Conservation (phyloP, 2,329 filamentous ascomycete genomes). For the Pseudohalonectria lignicola region DNA sequence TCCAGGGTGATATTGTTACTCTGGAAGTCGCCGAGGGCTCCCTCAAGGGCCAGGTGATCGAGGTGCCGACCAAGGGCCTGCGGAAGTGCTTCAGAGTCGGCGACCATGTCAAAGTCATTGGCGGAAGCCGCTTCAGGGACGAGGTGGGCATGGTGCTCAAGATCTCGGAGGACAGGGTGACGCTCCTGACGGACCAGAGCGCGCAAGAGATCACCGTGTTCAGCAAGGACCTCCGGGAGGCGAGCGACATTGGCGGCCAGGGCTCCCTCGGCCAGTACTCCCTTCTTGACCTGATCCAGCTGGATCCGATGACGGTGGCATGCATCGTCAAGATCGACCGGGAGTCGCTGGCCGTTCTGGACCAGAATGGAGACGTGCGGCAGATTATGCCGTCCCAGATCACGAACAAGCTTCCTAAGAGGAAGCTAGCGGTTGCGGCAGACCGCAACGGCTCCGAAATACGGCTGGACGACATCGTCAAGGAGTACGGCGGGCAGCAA, state of each 20-base stretch:
- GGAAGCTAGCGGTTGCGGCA: constrained; percentile 78
- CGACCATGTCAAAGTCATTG: constrained; percentile 98
- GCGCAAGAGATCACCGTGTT: constrained; percentile 95
- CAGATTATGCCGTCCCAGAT: constrained; percentile 86
- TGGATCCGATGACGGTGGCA: constrained; percentile 85
- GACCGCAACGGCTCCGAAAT: constrained; percentile 93
- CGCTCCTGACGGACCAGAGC: constrained; percentile 82
- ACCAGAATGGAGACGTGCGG: constrained; percentile 77
- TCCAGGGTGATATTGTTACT: constrained; percentile 86
- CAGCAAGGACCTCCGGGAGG: constrained; percentile 90
- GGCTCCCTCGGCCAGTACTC: constrained; percentile 80
- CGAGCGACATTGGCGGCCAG: constrained; percentile 81
- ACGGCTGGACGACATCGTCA: constrained; percentile 80
- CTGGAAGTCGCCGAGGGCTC: constrained; percentile 76
- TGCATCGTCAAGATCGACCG: constrained; percentile 93
- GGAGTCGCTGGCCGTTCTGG: constrained; percentile 79
- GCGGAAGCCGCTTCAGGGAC: constrained; percentile 74
- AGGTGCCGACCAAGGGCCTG: constrained; percentile 83
- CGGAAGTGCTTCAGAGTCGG: constrained; percentile 88
- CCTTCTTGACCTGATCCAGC: constrained; percentile 86
- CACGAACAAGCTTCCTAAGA: constrained; percentile 73
- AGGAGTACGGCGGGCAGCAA: constrained; percentile 77
- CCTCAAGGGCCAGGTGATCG: constrained; percentile 71
- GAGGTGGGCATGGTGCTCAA: constrained; percentile 96
- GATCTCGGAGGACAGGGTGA: constrained; percentile 85